Percentiles rank a stretch among this genome's conserved stretches.
Evolutionary conservation across 2,329 filamentous ascomycete species (phyloP).

Genomic region (Epichloe typhina): DNA sequence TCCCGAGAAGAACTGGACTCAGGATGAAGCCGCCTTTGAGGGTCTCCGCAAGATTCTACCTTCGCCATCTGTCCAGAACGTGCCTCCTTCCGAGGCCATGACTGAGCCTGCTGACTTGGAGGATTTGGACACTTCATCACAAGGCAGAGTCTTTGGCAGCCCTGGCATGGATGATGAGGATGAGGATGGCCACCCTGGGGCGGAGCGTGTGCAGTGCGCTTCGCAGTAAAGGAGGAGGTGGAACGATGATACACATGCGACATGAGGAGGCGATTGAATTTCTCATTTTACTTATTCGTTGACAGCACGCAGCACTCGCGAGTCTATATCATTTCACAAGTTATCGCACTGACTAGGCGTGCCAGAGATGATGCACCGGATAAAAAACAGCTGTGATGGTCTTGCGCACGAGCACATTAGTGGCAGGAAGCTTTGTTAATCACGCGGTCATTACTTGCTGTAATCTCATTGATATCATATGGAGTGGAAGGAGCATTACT

Average conservation of each 20-base stretch:
- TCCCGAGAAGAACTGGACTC: slow-evolving; percentile 63
- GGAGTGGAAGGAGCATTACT: background rate
- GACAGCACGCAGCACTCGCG: background rate
- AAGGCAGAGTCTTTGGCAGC: slow-evolving; percentile 55
- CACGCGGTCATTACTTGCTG: slow-evolving; percentile 6
- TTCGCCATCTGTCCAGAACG: slow-evolving; percentile 44
- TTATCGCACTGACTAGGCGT: background rate
- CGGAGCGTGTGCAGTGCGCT: slow-evolving; percentile 73
- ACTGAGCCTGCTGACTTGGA: slow-evolving; percentile 80
- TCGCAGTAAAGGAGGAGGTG: slow-evolving; percentile 53
- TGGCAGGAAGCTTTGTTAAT: slow-evolving; percentile 5
- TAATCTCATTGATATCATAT: slow-evolving; percentile 11
- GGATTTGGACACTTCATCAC: slow-evolving; percentile 58
- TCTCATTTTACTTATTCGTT: background rate
- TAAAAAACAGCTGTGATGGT: slow-evolving; percentile 7
- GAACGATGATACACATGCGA: background rate
- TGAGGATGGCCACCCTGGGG: slow-evolving; percentile 64
- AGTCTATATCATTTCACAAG: background rate
- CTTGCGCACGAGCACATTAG: slow-evolving; percentile 1
- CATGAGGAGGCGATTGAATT: background rate
- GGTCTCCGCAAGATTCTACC: slow-evolving; percentile 79
- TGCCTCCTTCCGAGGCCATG: slow-evolving; percentile 75
- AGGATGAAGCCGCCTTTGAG: slow-evolving; percentile 57
- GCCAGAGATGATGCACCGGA: slow-evolving; percentile 8
- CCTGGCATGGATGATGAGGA: slow-evolving; percentile 55